Percentiles rank a stretch among this genome's conserved stretches.
These are phyloP conservation scores for Trametes villosa DNA, from an alignment of 768 basidiomycete species.

Conservation along the genomic window DNA sequence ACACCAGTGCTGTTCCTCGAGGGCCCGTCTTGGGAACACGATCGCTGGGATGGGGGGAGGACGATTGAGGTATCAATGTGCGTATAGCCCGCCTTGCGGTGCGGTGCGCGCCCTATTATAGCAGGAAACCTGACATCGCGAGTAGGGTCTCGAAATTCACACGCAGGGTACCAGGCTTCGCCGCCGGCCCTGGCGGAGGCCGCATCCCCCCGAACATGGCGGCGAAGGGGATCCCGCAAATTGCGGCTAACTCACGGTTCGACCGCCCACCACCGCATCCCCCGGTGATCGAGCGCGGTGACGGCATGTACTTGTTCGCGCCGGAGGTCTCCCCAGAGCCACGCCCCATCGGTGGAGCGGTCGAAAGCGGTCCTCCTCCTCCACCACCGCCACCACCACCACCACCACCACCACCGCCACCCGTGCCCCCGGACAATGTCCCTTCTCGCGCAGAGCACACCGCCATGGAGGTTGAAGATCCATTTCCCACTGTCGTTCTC, in stretches of 20 bases:
- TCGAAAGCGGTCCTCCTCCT: background rate
- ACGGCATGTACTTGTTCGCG: background rate
- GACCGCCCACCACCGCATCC: background rate
- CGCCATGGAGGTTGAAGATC: too few relatives aligned
- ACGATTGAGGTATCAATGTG: slow-evolving; percentile 23
- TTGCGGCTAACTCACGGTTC: background rate
- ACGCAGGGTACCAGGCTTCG: background rate
- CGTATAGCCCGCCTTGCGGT: background rate
- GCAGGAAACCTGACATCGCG: background rate
- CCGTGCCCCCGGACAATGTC: too few relatives aligned
- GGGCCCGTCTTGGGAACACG: slow-evolving; percentile 16
- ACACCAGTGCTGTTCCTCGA: slow-evolving; percentile 27
- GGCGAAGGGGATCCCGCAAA: background rate
- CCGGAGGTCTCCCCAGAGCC: background rate
- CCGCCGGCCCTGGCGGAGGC: background rate
- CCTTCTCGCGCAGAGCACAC: too few relatives aligned
- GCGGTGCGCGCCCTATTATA: too few relatives aligned
- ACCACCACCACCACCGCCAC: too few relatives aligned
- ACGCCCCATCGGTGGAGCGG: background rate
- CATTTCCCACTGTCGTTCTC: too few relatives aligned
- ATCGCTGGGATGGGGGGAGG: slow-evolving; percentile 20
- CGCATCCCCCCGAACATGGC: too few relatives aligned
- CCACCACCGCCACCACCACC: background rate
- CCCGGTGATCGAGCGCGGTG: background rate
- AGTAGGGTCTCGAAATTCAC: slow-evolving; percentile 5